These are phyloP conservation scores for Samsoniella hepiali DNA, from an alignment of 2,329 filamentous ascomycete species.

Conservation along the genomic window DNA sequence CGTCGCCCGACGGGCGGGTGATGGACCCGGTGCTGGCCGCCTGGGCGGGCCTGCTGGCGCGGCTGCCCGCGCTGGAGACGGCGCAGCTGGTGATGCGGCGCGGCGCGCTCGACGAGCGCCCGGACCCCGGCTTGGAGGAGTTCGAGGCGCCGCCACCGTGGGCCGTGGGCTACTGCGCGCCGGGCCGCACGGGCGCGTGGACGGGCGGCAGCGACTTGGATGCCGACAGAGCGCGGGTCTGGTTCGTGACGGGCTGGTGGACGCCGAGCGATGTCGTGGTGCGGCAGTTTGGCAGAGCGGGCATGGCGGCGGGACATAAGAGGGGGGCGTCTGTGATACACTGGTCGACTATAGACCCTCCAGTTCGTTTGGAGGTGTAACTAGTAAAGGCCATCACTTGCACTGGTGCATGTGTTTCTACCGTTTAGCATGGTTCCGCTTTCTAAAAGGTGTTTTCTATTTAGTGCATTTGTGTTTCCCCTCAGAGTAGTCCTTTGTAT, in stretches of 20 bases:
- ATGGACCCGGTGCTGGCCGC: constrained; percentile 8
- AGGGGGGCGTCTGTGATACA: not conserved
- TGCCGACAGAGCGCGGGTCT: not conserved
- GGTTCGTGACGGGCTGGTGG: constrained; percentile 13
- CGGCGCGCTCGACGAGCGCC: not conserved
- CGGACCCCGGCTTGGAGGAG: too few relatives aligned
- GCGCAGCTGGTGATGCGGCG: constrained; percentile 2
- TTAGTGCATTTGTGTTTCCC: too few relatives aligned
- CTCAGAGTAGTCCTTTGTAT: too few relatives aligned
- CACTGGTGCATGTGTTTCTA: too few relatives aligned
- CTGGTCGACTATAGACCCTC: not conserved
- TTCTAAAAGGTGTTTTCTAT: too few relatives aligned
- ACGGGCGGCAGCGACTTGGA: not conserved
- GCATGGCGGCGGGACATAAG: constrained; percentile 1
- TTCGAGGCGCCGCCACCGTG: not conserved
- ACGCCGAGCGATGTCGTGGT: not conserved
- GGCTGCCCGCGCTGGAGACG: constrained; percentile 9
- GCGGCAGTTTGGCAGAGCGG: not conserved
- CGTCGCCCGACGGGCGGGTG: not conserved
- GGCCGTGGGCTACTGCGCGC: constrained; percentile 11
- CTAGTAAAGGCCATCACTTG: too few relatives aligned
- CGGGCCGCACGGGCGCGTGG: not conserved
- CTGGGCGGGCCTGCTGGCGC: not conserved
- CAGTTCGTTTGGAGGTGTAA: not conserved
- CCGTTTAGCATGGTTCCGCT: too few relatives aligned